Conservation (phyloP, 768 basidiomycete genomes). For the Amanita thiersii region DNA sequence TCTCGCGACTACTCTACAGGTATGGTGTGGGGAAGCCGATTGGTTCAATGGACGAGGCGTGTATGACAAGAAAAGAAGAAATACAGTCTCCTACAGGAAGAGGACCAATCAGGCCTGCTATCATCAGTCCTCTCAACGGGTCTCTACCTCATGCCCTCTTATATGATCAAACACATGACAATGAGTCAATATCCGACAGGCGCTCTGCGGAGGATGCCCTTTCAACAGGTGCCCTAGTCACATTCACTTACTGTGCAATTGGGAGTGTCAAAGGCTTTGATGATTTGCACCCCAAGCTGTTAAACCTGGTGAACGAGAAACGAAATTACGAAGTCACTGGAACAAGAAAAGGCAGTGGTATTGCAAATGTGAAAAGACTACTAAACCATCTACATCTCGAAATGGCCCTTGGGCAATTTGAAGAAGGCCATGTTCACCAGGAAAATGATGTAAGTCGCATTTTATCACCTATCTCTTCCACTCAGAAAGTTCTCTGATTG, state of each 20-base stretch:
- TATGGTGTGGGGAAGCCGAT: conserved; percentile 92
- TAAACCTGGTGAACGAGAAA: conserved; percentile 83
- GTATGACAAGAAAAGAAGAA: conserved; percentile 68
- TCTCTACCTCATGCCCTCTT: conserved; percentile 87
- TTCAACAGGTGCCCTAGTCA: conserved; percentile 87
- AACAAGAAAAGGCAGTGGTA: conserved; percentile 46
- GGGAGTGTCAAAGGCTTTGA: conserved; percentile 98
- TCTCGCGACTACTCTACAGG: conserved; percentile 81
- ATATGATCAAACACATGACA: conserved; percentile 97
- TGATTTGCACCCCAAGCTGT: conserved; percentile 90
- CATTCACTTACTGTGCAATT: conserved; percentile 82
- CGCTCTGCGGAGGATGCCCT: conserved; percentile 92
- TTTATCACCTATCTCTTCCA: not conserved
- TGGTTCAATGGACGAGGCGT: conserved; percentile 92
- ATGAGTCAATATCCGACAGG: conserved; percentile 86
- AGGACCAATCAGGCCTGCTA: conserved; percentile 65
- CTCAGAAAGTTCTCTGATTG: not conserved
- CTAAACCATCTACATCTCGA: conserved; percentile 86
- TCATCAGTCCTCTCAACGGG: conserved; percentile 76
- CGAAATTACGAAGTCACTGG: conserved; percentile 68
- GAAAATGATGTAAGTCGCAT: conserved; percentile 76
- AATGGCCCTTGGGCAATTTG: conserved; percentile 80
- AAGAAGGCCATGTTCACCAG: conserved; percentile 95
- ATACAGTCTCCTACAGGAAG: conserved; percentile 77
- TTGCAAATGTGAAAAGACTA: conserved; percentile 54